phyloP scores from a whole-genome alignment of 2,329 filamentous ascomycete genomes.

The Alternaria tenuissima region DNA sequence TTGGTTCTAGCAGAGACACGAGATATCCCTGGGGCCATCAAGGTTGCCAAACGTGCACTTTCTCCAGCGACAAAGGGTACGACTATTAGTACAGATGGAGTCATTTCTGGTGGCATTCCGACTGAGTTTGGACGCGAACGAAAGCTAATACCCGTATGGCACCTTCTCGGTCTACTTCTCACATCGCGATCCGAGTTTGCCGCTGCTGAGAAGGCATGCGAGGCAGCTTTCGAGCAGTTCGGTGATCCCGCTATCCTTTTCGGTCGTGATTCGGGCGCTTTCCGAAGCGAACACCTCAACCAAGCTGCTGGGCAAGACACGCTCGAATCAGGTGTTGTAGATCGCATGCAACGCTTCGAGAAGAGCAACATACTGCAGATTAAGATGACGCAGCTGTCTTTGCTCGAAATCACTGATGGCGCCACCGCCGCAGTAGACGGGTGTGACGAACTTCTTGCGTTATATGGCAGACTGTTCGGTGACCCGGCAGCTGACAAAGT shows the following conservation, averaged over 20 bases:
- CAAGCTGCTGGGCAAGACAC: conserved; percentile 27
- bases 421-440: conserved; percentile 87
- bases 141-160: conserved; percentile 83
- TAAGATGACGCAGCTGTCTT: conserved; percentile 90
- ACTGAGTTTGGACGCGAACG: conserved; percentile 61
- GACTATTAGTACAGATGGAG: conserved; percentile 43
- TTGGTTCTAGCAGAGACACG: conserved; percentile 88
- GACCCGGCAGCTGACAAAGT: conserved; percentile 55
- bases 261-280: conserved; percentile 63
- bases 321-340: conserved; percentile 65
- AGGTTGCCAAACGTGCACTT: conserved; percentile 80
- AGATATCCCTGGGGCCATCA: conserved; percentile 81
- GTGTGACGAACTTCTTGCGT: conserved; percentile 80
- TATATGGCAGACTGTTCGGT: conserved; percentile 85
- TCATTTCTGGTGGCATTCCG: conserved; percentile 34
- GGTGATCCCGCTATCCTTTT: conserved; percentile 75
- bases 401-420: conserved; percentile 84
- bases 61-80: conserved; percentile 58
- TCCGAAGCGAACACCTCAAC: conserved; percentile 73
- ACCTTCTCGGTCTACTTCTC: conserved; percentile 84
- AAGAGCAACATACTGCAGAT: conserved; percentile 90
- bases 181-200: conserved; percentile 86
- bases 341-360: conserved; percentile 83
- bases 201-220: conserved; percentile 82
- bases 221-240: conserved; percentile 91